Conservation (phyloP, 139 green algal genomes). For the Coccomyxa sp. region DNA sequence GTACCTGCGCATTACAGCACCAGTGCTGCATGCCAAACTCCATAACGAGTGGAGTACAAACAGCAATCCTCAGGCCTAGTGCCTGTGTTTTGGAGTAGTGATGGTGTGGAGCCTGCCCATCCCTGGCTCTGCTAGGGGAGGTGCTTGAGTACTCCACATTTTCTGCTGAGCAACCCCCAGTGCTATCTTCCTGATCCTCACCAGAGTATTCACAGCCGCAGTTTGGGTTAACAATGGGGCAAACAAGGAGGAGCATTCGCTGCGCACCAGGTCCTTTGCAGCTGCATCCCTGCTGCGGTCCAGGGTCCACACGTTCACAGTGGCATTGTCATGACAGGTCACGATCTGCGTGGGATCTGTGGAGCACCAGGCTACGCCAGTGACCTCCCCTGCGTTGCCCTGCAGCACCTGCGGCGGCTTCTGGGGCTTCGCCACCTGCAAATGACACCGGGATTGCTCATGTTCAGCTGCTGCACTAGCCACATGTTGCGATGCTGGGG, state of each 20-base stretch:
- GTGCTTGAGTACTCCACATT: too few relatives aligned
- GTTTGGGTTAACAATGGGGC: neutral
- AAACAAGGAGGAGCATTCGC: neutral
- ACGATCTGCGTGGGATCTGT: conserved; percentile 46
- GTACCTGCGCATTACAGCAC: too few relatives aligned
- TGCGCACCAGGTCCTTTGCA: neutral
- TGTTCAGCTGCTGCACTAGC: neutral
- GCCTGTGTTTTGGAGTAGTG: too few relatives aligned
- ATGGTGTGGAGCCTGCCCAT: too few relatives aligned
- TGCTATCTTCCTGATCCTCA: neutral
- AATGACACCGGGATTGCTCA: neutral
- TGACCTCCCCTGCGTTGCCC: conserved; percentile 69
- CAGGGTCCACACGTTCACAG: conserved; percentile 54
- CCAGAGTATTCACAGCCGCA: neutral
- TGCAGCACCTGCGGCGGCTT: conserved; percentile 33
- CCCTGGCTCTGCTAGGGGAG: too few relatives aligned
- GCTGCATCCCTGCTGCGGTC: neutral
- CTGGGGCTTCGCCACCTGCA: conserved; percentile 37
- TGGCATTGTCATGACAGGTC: conserved; percentile 58
- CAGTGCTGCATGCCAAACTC: too few relatives aligned
- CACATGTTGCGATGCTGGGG: too few relatives aligned
- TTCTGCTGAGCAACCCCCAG: neutral
- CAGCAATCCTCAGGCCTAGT: too few relatives aligned
- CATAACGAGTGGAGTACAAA: too few relatives aligned
- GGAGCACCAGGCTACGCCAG: conserved; percentile 66